Base-by-base conservation (phyloP, 2,329 filamentous ascomycete species). In the Drechslera avenae region DNA sequence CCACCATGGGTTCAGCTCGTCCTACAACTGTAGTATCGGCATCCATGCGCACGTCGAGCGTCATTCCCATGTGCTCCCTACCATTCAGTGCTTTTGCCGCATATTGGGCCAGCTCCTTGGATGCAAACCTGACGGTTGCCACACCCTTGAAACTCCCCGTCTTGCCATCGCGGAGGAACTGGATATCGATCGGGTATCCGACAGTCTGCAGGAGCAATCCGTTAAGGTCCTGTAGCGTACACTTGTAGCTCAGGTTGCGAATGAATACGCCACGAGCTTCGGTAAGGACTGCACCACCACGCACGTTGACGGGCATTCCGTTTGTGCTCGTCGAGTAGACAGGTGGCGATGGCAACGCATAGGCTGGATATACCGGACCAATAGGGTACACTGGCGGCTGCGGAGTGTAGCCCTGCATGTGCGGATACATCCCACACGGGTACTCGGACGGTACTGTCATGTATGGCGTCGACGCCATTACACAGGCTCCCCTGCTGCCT, bases 251-350 rank as follows among this genome's bases (percentile, higher is more conserved):
- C 13, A 75, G 51, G 14, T 67, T 64, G 17, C 60, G 62, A 28
- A 75, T 68, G 54, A 73, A 73, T 23, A 75, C 68, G 6, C 71
- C 72, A 6, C 72, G 69, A 18, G 67, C 62, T 51, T 75, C 72
- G 6, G 72, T 74, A 21, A 69, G 52, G 16, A 72, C 57, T 13
- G 66, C 68, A 7, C 72, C 71, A n/a, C 64, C 55, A n/a, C 57
- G 59, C n/a, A 72, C 52, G 37, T 74, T 75, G 21, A 75, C 70
- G 9, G 70, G 68, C 36, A 74, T 63, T 2, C 72, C 71, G 21
- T 56, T 64, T 13, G 60, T 59, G 49, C 57, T 73, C 19, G 63
- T 56, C 21, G 65, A 67, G 52, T 73, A 74, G 2, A 64, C 54
- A 18, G 64, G 61, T 9, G 57, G 40, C 39, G 19, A 36, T 17